phyloP scores from a whole-genome alignment of 805 yeast species.

The Saturnispora halmiae region DNA sequence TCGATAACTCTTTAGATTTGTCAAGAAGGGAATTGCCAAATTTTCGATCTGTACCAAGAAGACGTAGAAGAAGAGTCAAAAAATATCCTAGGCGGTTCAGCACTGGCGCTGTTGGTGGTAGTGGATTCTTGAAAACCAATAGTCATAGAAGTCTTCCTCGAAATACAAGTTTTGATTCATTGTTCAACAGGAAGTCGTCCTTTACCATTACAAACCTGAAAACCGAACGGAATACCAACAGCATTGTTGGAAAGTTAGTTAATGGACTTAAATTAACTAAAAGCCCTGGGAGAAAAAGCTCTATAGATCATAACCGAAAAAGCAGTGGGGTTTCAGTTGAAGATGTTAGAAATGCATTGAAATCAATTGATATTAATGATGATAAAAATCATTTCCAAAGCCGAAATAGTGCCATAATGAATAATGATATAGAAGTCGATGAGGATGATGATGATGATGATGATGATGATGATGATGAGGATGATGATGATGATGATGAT shows the following conservation, averaged over 20 bases:
- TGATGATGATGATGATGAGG: conserved; percentile 4
- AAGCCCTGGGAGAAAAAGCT: background rate
- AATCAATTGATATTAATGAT: conserved; percentile 20
- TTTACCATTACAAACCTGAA: background rate
- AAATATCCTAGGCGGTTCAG: background rate
- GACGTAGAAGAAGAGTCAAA: conserved; percentile 43
- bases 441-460: conserved; percentile 8
- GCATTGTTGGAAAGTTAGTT: background rate
- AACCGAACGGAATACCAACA: background rate
- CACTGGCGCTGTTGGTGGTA: background rate
- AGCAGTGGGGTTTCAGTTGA: conserved; percentile 6
- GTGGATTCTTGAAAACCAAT: background rate
- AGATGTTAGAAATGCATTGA: conserved; percentile 6
- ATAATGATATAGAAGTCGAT: conserved; percentile 26
- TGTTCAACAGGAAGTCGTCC: conserved; percentile 12
- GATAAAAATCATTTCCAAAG: conserved; percentile 9
- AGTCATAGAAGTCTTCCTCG: conserved; percentile 1
- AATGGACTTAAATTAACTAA: conserved; percentile 5
- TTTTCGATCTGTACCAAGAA: conserved; percentile 72
- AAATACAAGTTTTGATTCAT: conserved; percentile 15
- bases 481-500: background rate
- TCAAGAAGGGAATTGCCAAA: conserved; percentile 62
- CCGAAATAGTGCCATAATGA: background rate
- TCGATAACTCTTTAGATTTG: conserved; percentile 71
- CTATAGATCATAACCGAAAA: background rate